A percentile compares a stretch with the other conserved stretches of the same genome.
These are phyloP conservation scores for Solidago caesia DNA, from an alignment of 129 eudicot species.

Conservation along the genomic window DNA sequence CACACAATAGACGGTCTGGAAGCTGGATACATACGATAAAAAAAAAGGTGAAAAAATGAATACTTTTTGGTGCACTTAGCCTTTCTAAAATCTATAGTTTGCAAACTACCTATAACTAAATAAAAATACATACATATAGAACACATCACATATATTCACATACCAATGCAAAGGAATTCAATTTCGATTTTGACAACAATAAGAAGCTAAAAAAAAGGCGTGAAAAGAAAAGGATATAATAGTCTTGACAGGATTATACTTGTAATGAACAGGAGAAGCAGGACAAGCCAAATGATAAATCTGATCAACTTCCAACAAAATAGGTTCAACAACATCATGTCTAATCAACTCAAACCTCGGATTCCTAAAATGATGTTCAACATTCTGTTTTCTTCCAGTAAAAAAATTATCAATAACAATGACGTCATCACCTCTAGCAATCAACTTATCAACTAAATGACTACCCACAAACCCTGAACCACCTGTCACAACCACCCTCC, in stretches of 20 bases:
- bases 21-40: too few species aligned
- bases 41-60: too few species aligned
- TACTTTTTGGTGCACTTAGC: too few species aligned
- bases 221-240: constrained; percentile 68
- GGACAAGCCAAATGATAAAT: constrained; percentile 93
- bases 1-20: too few species aligned
- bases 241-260: constrained; percentile 90
- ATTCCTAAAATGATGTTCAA: constrained; percentile 66
- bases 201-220: background rate
- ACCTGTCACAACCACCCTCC: constrained; percentile 82
- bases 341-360: constrained; percentile 82
- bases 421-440: constrained; percentile 82
- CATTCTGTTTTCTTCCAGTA: constrained; percentile 87
- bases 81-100: background rate
- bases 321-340: constrained; percentile 92
- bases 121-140: background rate
- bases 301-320: constrained; percentile 84
- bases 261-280: constrained; percentile 91
- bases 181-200: background rate
- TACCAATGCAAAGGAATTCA: background rate
- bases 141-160: too few species aligned
- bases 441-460: constrained; percentile 82
- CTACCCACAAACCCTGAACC: constrained; percentile 92
- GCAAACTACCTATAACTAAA: background rate
- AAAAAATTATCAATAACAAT: constrained; percentile 83